These are phyloP conservation scores for Protomyces pachydermus DNA, from an alignment of 1,139 yeast species.

Conservation along the genomic window DNA sequence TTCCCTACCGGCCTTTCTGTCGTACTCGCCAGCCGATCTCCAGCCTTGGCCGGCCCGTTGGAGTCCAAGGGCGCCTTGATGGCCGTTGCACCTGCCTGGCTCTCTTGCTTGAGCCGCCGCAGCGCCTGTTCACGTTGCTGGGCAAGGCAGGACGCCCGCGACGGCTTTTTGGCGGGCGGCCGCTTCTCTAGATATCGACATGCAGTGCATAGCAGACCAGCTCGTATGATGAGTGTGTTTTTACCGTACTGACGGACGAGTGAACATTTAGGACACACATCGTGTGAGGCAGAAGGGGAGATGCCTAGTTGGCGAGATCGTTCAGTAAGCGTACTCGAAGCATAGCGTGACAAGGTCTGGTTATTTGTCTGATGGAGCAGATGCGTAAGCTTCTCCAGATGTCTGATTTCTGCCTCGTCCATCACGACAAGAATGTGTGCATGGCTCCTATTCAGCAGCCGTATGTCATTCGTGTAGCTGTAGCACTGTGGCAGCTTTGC, in stretches of 20 bases:
- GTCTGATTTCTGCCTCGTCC: background rate
- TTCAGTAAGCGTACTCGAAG: background rate
- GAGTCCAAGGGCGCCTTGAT: background rate
- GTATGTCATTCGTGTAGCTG: no score
- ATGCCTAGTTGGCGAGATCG: background rate
- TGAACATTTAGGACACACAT: background rate
- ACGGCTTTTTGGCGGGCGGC: background rate
- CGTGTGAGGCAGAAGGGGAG: background rate
- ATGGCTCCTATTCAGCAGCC: no score
- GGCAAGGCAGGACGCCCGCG: background rate
- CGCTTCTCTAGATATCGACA: background rate
- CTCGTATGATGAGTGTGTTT: background rate
- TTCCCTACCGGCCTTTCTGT: background rate
- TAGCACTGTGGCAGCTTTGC: background rate
- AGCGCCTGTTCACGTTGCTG: background rate
- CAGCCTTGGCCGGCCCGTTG: background rate
- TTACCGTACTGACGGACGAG: background rate
- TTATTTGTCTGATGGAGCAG: background rate
- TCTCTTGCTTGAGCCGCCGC: background rate
- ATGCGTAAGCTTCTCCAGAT: background rate
- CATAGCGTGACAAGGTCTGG: background rate
- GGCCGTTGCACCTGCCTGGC: background rate
- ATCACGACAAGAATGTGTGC: background rate
- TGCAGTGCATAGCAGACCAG: background rate
- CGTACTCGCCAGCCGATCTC: background rate